Evolutionary conservation across 352 stramenopile species (phyloP), one percentile per base, ranked within the genome.

Genomic region (Phytophthora parvispora): DNA sequence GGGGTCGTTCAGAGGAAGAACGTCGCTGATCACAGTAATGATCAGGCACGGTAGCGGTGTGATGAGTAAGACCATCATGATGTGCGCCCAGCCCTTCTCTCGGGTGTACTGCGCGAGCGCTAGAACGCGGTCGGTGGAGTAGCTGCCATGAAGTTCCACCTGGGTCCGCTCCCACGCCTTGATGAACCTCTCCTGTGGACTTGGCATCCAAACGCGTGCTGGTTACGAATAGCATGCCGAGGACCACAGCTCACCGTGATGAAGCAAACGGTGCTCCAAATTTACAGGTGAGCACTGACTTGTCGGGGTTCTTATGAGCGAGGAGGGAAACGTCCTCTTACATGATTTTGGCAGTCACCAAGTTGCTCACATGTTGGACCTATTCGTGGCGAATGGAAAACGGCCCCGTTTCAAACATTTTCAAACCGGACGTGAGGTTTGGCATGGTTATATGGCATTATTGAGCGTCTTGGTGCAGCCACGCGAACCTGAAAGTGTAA

Each of bases 81-180:
- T n/a, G 2, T 47, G 57, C 4, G 18, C 1, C 42, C 45, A 62
- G 3, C 28, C 58, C 2, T 57, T 67, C 18, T 57, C 45, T 12
- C 38, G 36, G 4, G 32, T 53, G 18, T 66, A 74, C 12, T 47
- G 22, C 13, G 60, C 48, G 7, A 74, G 50, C 6, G 22, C 36
- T 12, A 49, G 28, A 22, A 74, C 38, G 31, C 54, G 60, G 0
- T 66, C 16, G 8, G 38, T 22, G 16, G 67, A 69, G 32, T 69
- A 74, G 10, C 10, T 56, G 6, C 60, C 67, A 32, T 70, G 43
- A 1, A 74, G 54, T n/a, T 74, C 54, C 31, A 70, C 67, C 29
- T 74, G 60, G 3, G 40, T 50, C 10, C 13, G 6, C 3, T 69
- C 52, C 51, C 61, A 69, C 13, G 20, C 40, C 20, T 48, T 48